phyloP scores from a whole-genome alignment of 441 rosid genomes.

The Populus hybrid region DNA sequence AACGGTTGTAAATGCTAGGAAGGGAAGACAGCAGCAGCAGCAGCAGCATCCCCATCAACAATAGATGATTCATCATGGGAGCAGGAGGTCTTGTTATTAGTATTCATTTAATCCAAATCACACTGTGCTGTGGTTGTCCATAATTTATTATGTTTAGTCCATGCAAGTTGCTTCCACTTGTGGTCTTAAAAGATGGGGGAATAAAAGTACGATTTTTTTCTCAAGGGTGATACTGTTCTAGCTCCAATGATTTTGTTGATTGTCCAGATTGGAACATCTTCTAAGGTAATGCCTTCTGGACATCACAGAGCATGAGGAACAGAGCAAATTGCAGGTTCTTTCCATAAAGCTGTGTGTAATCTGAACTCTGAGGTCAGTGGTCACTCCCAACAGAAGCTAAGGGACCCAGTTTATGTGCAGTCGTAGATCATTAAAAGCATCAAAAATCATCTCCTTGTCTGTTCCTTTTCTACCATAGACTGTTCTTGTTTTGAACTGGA shows the following conservation, averaged over 20 bases:
- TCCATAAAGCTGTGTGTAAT: conserved; percentile 7
- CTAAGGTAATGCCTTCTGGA: conserved; percentile 5
- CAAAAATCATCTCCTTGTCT: neutral
- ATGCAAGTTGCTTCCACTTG: conserved; percentile 13
- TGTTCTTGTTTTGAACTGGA: neutral
- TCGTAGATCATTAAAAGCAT: neutral
- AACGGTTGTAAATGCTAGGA: conserved; percentile 47
- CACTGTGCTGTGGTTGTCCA: conserved; percentile 1
- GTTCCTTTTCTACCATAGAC: neutral
- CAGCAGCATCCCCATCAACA: conserved; percentile 25
- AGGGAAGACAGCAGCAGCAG: conserved; percentile 27
- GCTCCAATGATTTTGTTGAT: conserved; percentile 1
- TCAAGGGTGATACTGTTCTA: neutral
- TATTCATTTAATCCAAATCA: neutral
- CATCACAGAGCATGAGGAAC: neutral
- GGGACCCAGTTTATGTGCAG: neutral
- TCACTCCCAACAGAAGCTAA: neutral
- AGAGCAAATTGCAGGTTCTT: neutral
- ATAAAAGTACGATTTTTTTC: neutral
- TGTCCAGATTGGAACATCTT: conserved; percentile 13
- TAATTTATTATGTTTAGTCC: neutral
- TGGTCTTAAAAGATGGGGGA: neutral
- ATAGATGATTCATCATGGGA: conserved; percentile 17
- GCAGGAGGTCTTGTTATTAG: neutral
- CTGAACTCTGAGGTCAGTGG: neutral